Conservation (phyloP, 2,329 filamentous ascomycete species). For the Phialophora macrospora region DNA sequence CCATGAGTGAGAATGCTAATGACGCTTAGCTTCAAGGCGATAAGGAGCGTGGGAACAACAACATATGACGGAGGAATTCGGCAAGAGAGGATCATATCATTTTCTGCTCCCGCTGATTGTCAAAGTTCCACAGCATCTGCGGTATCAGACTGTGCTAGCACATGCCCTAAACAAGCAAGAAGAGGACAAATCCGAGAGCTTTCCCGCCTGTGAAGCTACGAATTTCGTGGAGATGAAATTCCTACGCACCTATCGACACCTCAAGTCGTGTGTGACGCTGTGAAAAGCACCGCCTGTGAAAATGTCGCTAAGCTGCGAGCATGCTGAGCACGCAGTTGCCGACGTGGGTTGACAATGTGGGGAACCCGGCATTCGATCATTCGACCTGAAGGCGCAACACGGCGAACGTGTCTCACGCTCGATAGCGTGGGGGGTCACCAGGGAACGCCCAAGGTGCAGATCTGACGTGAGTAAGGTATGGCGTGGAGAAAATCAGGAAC, state of each 20-base stretch:
- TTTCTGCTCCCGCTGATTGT: constrained; percentile 3
- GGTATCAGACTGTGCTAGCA: not conserved
- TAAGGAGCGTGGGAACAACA: constrained; percentile 21
- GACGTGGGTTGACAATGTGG: constrained; percentile 18
- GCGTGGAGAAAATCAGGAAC: constrained; percentile 30
- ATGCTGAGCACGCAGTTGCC: not conserved
- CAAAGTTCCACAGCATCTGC: constrained; percentile 9
- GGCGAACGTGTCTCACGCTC: constrained; percentile 15
- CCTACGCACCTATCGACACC: constrained; percentile 1
- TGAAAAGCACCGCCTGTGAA: not conserved
- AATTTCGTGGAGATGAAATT: not conserved
- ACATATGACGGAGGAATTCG: not conserved
- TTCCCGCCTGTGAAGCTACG: not conserved
- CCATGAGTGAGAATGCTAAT: constrained; percentile 7
- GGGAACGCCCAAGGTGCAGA: constrained; percentile 4
- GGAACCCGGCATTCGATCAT: constrained; percentile 10
- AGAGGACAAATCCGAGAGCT: not conserved
- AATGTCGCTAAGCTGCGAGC: not conserved
- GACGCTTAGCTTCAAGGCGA: constrained; percentile 11
- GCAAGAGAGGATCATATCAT: constrained; percentile 7
- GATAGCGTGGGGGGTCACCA: constrained; percentile 30
- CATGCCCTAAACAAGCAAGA: not conserved
- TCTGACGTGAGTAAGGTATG: constrained; percentile 20
- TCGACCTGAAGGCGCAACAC: constrained; percentile 1
- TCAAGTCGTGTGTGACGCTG: constrained; percentile 3